Evolutionary conservation across 208 protist species (phyloP).

Genomic region (Acanthamoeba castellanii): DNA sequence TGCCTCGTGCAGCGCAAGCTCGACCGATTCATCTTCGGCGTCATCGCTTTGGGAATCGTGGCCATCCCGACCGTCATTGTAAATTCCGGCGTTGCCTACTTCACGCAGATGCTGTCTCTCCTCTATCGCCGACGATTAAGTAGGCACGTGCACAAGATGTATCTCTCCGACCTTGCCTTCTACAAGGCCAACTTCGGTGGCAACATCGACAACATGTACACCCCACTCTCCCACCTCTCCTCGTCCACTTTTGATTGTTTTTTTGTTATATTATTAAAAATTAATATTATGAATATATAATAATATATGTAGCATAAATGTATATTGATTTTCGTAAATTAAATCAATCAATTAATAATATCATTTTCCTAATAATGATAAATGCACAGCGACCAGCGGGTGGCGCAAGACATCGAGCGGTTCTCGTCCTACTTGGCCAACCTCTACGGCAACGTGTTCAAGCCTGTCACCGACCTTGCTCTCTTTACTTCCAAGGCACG

Average conservation of each 20-base stretch:
- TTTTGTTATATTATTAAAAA: neutral
- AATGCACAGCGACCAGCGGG: conserved; percentile 13
- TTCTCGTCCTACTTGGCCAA: conserved; percentile 47
- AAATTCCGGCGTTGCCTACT: conserved; percentile 17
- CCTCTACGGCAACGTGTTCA: conserved; percentile 57
- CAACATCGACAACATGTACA: conserved; percentile 44
- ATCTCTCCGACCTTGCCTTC: conserved; percentile 22
- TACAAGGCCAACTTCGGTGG: conserved; percentile 25
- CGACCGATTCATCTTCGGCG: conserved; percentile 32
- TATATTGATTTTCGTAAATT: neutral
- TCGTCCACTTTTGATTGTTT: no score
- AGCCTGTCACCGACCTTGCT: conserved; percentile 44
- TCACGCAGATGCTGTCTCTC: conserved; percentile 26
- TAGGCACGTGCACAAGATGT: conserved; percentile 18
- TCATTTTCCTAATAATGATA: neutral
- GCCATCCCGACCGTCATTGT: conserved; percentile 36
- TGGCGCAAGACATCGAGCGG: conserved; percentile 43
- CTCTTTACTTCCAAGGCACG: conserved; percentile 27
- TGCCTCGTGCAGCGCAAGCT: conserved; percentile 49
- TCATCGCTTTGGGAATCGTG: conserved; percentile 16
- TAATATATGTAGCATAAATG: no score
- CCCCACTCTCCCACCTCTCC: neutral
- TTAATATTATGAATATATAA: neutral
- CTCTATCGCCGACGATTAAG: conserved; percentile 8
- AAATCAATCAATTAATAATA: neutral